A percentile compares a stretch with the other conserved stretches of the same genome.
Conservation (phyloP, 805 yeast species). For the Starmerella apis region DNA sequence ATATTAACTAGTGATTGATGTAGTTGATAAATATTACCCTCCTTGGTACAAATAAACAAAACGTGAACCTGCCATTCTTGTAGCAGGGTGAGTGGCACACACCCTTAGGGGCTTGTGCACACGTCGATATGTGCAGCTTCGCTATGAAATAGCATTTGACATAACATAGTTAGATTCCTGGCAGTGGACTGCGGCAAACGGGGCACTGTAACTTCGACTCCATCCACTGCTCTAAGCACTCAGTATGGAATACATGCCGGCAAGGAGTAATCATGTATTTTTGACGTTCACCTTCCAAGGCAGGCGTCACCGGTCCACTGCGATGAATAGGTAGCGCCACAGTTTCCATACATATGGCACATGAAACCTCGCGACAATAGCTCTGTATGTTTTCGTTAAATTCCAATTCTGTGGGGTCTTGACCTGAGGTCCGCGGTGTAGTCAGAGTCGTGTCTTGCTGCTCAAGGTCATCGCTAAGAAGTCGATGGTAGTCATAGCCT, state of each 20-base stretch:
- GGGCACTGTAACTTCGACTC: slow-evolving; percentile 8
- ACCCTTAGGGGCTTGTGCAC: too few relatives aligned
- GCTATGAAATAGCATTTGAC: too few relatives aligned
- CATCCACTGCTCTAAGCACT: slow-evolving; percentile 7
- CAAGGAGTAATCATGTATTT: slow-evolving; percentile 5
- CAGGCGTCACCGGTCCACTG: slow-evolving; percentile 1
- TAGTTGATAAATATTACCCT: too few relatives aligned
- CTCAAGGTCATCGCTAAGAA: slow-evolving; percentile 1
- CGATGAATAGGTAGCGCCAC: slow-evolving; percentile 4
- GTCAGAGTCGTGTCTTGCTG: not conserved
- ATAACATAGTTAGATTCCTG: not conserved
- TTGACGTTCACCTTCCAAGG: slow-evolving; percentile 1
- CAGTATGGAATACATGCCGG: slow-evolving; percentile 3
- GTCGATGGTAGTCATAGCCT: slow-evolving; percentile 4
- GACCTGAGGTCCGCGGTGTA: not conserved
- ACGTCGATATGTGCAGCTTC: too few relatives aligned
- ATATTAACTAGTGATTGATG: too few relatives aligned
- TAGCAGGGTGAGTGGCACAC: too few relatives aligned
- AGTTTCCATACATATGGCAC: slow-evolving; percentile 3
- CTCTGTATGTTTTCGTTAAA: slow-evolving; percentile 1
- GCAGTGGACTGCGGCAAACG: slow-evolving; percentile 4
- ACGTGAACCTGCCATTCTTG: too few relatives aligned
- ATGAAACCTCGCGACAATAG: slow-evolving; percentile 3
- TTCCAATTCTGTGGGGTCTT: not conserved
- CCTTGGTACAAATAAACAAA: too few relatives aligned